These are phyloP conservation scores for Phallus indusiatus DNA, from an alignment of 768 basidiomycete genomes.

Conservation along the genomic window DNA sequence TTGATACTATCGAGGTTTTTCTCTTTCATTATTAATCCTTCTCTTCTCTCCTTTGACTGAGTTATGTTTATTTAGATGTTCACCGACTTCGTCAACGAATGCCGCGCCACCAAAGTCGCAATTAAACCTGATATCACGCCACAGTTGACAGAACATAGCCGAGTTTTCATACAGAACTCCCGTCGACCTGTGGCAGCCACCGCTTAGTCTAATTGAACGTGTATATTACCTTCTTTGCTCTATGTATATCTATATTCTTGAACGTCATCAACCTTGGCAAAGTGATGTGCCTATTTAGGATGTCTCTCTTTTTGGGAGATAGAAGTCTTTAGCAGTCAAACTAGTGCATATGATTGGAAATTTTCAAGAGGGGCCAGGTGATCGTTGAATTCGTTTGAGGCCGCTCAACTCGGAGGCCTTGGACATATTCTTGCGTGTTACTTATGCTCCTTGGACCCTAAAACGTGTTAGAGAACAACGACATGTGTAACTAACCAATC, in stretches of 20 bases:
- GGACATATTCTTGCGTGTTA: too few relatives aligned
- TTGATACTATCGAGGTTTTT: constrained; percentile 92
- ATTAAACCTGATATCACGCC: neutral
- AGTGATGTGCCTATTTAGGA: neutral
- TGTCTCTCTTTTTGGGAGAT: too few relatives aligned
- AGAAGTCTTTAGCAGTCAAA: too few relatives aligned
- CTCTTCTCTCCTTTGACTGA: neutral
- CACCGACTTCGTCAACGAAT: constrained; percentile 81
- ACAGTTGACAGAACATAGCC: neutral
- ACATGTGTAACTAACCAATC: too few relatives aligned
- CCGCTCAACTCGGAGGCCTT: too few relatives aligned
- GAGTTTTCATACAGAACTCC: neutral
- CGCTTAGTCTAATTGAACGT: neutral
- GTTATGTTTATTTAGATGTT: constrained; percentile 61
- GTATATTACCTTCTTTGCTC: neutral
- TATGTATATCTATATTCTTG: too few relatives aligned
- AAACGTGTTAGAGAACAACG: too few relatives aligned
- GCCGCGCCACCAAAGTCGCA: constrained; percentile 32
- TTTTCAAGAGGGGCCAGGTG: too few relatives aligned
- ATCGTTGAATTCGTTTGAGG: too few relatives aligned
- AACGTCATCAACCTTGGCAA: neutral
- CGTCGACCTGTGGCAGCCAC: constrained; percentile 2
- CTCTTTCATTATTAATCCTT: neutral
- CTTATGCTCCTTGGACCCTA: too few relatives aligned
- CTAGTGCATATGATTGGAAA: too few relatives aligned